Conservation (phyloP, 2,329 filamentous ascomycete genomes). For the Paradendryphiella salina region DNA sequence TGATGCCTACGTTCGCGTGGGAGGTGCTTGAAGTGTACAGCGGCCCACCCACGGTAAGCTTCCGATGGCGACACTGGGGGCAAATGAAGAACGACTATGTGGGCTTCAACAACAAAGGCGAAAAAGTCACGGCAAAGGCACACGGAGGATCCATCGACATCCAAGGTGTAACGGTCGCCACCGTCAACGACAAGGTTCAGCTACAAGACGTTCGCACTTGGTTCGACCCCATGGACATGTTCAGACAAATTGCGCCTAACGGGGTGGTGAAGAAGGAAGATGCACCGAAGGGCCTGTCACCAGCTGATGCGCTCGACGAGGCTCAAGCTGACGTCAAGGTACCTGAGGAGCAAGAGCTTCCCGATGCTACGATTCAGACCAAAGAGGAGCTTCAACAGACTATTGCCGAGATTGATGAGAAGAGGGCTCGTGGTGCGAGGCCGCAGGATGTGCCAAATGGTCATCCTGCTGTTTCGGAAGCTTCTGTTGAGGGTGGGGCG, state of each 20-base stretch:
- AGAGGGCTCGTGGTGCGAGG: slow-evolving; percentile 1
- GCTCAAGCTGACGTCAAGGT: slow-evolving; percentile 16
- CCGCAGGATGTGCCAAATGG: slow-evolving; percentile 11
- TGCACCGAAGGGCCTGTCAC: slow-evolving; percentile 42
- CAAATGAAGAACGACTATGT: slow-evolving; percentile 68
- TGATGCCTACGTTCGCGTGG: slow-evolving; percentile 75
- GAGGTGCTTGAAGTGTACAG: slow-evolving; percentile 70
- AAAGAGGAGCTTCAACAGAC: slow-evolving; percentile 14
- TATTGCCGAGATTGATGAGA: slow-evolving; percentile 13
- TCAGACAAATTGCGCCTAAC: slow-evolving; percentile 62
- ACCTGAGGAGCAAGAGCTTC: slow-evolving; percentile 20
- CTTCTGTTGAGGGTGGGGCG: slow-evolving; percentile 1
- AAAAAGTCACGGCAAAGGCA: slow-evolving; percentile 65
- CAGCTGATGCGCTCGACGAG: slow-evolving; percentile 35
- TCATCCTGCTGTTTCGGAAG: slow-evolving; percentile 7
- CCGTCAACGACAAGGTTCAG: slow-evolving; percentile 63
- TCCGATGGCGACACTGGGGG: slow-evolving; percentile 71
- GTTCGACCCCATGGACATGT: slow-evolving; percentile 69
- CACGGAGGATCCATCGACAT: slow-evolving; percentile 66
- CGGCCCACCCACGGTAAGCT: slow-evolving; percentile 63
- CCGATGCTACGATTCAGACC: slow-evolving; percentile 18
- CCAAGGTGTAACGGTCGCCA: slow-evolving; percentile 64
- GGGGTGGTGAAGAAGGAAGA: slow-evolving; percentile 54
- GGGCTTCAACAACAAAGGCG: slow-evolving; percentile 63
- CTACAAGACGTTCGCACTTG: slow-evolving; percentile 64